phyloP scores from a whole-genome alignment of 2,329 filamentous ascomycete genomes.

The Ascochyta clinopodiicola region DNA sequence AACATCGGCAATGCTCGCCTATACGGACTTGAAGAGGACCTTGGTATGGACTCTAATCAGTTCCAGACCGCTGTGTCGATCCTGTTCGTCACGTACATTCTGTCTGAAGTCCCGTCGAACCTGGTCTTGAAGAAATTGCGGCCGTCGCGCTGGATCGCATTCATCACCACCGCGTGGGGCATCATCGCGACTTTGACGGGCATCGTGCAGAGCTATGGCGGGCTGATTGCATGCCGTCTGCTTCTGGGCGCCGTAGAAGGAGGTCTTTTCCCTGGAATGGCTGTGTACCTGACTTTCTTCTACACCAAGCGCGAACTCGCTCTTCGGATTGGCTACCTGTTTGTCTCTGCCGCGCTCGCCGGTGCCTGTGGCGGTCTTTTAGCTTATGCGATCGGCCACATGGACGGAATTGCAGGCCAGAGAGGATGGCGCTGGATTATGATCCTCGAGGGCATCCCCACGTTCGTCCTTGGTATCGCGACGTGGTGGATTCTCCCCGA shows the following conservation, averaged over 20 bases:
- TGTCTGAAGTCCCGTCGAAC: slow-evolving; percentile 55
- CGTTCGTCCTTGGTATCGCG: slow-evolving; percentile 61
- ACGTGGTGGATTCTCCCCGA: slow-evolving; percentile 69
- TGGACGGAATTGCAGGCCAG: slow-evolving; percentile 71
- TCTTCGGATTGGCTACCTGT: slow-evolving; percentile 74
- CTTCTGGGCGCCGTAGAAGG: slow-evolving; percentile 74
- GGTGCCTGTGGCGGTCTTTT: slow-evolving; percentile 76
- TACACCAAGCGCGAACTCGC: slow-evolving; percentile 77
- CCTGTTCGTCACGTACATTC: slow-evolving; percentile 55
- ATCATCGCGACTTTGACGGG: slow-evolving; percentile 71
- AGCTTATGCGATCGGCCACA: slow-evolving; percentile 74
- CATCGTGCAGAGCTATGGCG: slow-evolving; percentile 68
- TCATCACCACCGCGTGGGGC: slow-evolving; percentile 67
- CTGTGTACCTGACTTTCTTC: slow-evolving; percentile 75
- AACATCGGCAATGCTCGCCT: slow-evolving; percentile 75
- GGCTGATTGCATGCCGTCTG: slow-evolving; percentile 71
- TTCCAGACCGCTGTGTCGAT: slow-evolving; percentile 65
- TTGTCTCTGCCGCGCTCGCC: slow-evolving; percentile 72
- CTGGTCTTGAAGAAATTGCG: slow-evolving; percentile 55
- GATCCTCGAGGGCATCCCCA: slow-evolving; percentile 65
- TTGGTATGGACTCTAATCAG: slow-evolving; percentile 67
- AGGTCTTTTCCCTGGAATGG: slow-evolving; percentile 73
- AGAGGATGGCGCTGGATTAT: slow-evolving; percentile 77
- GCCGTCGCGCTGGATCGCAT: slow-evolving; percentile 60
- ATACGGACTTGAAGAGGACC: slow-evolving; percentile 68